Conservation (phyloP, 2,329 filamentous ascomycete species). For the Xylariaceae sp. region DNA sequence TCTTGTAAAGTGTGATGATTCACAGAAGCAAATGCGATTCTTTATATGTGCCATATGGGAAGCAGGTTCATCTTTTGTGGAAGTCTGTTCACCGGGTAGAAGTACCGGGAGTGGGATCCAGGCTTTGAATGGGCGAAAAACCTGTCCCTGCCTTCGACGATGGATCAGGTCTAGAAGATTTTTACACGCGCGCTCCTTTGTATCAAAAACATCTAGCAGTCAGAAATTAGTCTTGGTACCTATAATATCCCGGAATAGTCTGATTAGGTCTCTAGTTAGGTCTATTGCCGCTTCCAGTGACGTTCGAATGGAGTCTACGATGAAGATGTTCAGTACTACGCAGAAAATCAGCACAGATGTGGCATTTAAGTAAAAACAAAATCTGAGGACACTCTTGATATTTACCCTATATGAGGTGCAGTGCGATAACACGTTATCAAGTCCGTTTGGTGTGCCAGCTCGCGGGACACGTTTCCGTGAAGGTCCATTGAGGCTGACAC, state of each 20-base stretch:
- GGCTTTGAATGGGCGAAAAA: conserved; percentile 44
- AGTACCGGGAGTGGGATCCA: conserved; percentile 52
- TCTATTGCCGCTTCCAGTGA: too few species aligned
- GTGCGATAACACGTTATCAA: conserved; percentile 53
- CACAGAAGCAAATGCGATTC: too few species aligned
- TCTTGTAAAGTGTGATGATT: too few species aligned
- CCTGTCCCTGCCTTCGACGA: conserved; percentile 16
- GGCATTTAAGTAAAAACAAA: too few species aligned
- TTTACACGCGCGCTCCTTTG: conserved; percentile 48
- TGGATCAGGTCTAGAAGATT: conserved; percentile 44
- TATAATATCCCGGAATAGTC: too few species aligned
- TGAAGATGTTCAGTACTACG: too few species aligned
- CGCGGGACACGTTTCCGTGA: conserved; percentile 52
- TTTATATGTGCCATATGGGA: conserved; percentile 35
- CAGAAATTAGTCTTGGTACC: too few species aligned
- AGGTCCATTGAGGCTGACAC: conserved; percentile 56
- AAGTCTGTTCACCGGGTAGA: conserved; percentile 54
- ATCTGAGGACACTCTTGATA: too few species aligned
- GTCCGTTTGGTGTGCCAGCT: conserved; percentile 48
- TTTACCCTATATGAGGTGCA: conserved; percentile 43
- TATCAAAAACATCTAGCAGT: conserved; percentile 42
- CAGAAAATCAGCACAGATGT: too few species aligned
- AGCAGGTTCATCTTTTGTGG: conserved; percentile 51
- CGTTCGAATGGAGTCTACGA: too few species aligned
- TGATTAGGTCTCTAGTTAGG: too few species aligned